Conservation (phyloP, 441 rosid genomes). For the Dalechampia spathulata region DNA sequence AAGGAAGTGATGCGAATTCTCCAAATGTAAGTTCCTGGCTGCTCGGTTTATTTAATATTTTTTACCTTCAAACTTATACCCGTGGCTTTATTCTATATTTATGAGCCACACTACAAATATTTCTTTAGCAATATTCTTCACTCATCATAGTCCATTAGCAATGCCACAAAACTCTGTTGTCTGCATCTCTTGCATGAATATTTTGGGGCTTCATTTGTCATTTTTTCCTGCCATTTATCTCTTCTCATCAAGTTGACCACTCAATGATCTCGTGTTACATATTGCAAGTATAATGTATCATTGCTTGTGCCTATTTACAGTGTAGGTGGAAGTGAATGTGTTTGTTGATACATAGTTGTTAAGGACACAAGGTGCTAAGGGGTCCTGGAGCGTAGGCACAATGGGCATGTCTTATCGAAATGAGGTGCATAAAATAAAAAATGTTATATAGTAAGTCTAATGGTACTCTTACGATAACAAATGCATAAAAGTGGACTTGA, state of each 20-base stretch:
- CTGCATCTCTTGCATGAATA: too few relatives aligned
- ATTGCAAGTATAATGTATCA: background rate
- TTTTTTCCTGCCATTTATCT: background rate
- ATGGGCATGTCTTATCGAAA: too few relatives aligned
- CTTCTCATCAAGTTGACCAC: background rate
- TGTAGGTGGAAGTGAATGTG: too few relatives aligned
- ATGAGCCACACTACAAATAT: background rate
- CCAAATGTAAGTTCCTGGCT: slow-evolving; percentile 53
- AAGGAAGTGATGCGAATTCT: slow-evolving; percentile 89
- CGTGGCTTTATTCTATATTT: background rate
- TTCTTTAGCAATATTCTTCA: background rate
- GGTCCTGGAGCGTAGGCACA: too few relatives aligned
- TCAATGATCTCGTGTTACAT: background rate
- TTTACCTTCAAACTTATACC: background rate
- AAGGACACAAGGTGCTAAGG: too few relatives aligned
- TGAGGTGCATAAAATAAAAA: too few relatives aligned
- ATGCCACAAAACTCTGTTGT: background rate
- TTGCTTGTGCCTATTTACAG: background rate
- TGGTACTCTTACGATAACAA: too few relatives aligned
- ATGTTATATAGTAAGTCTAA: too few relatives aligned
- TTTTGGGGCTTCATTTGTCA: too few relatives aligned
- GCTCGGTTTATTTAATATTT: slow-evolving; percentile 6
- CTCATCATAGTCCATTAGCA: background rate
- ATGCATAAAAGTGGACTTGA: too few relatives aligned
- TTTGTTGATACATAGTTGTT: too few relatives aligned